Evolutionary conservation across 2,329 filamentous ascomycete genomes (phyloP), one percentile per base, ranked within the genome.

Genomic region (Berkeleyomyces basicola): DNA sequence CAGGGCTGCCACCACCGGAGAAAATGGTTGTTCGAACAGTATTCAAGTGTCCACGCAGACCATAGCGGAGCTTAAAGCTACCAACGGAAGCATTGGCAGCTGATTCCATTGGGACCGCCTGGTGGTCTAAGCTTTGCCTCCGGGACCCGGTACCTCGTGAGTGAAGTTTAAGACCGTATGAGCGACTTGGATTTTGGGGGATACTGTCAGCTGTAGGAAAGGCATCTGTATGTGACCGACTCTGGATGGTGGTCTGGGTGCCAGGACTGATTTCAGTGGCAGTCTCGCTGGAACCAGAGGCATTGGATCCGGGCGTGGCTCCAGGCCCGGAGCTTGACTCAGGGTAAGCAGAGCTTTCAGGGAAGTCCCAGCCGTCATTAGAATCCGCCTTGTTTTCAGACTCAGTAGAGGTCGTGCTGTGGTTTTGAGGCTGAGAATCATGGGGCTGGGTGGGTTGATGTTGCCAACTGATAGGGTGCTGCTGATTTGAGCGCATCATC

Each of bases 1-100:
- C 90, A 3, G 91, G 91, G 70, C 90, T 96, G 65, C 93, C 93
- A 49, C 93, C 93, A 33, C 93, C 93, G 0, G 91, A 97, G 74
- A 99, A 99, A 66, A 96, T 95, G 64, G 97, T 89, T 0, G 90
- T 90, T 47, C 93, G 86, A 4, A 99, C 90, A 2, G 95, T 91
- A 71, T 97, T 90, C 1, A 99, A 80, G 72, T 99, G 93, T 1
- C 93, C 93, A 60, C 92, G 82, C 3, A 99, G 79, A 3, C 90
- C 92, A 70, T 96, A 97, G 59, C 90, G 84, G 64, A 97, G 86
- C 73, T 95, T 96, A 76, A 99, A 97, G 67, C 82, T 90, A 14
- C 84, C 81, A 36, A 78, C 82, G 65, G 96, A 91, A 0, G 78
- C 73, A 70, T 85, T 88, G 62, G 83, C 78, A 2, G 71, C 70